Conservation (phyloP, 352 stramenopile species). For the Globisporangium emineosum region DNA sequence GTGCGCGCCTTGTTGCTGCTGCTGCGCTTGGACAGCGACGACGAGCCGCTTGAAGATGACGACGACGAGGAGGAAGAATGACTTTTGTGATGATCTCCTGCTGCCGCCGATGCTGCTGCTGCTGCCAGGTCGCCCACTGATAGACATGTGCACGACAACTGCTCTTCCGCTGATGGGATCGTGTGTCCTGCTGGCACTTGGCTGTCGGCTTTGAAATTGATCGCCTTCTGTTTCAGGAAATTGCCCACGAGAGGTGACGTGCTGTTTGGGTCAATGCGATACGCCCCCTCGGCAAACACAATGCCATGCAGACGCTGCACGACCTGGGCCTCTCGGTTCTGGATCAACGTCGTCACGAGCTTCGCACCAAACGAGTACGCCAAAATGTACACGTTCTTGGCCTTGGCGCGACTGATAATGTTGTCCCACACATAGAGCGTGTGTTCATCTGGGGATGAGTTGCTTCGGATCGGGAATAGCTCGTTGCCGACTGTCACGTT, state of each 20-base stretch:
- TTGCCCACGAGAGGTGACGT: conserved; percentile 52
- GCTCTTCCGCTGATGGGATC: conserved; percentile 49
- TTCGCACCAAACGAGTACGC: conserved; percentile 74
- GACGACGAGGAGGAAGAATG: conserved; percentile 7
- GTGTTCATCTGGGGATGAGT: conserved; percentile 62
- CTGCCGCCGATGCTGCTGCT: background rate
- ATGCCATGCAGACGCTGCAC: conserved; percentile 54
- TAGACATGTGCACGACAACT: conserved; percentile 62
- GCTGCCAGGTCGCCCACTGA: conserved; percentile 55
- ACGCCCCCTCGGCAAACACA: conserved; percentile 68
- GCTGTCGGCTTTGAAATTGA: conserved; percentile 73
- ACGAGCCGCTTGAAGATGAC: conserved; percentile 4
- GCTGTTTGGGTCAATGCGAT: conserved; percentile 47
- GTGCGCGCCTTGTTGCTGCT: conserved; percentile 78
- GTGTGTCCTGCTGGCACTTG: conserved; percentile 41
- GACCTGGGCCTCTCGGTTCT: conserved; percentile 55
- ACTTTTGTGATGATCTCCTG: conserved; percentile 7
- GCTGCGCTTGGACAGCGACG: conserved; percentile 35
- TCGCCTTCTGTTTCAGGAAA: conserved; percentile 58
- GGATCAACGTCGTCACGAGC: conserved; percentile 59
- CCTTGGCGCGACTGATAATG: conserved; percentile 56
- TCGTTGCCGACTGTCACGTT: conserved; percentile 61
- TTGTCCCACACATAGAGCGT: conserved; percentile 76
- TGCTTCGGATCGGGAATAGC: conserved; percentile 53
- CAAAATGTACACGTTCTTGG: conserved; percentile 60